A percentile compares a stretch with the other conserved stretches of the same genome.
Evolutionary conservation across 2,329 filamentous ascomycete species (phyloP).

Genomic region (Cryphonectria japonica): DNA sequence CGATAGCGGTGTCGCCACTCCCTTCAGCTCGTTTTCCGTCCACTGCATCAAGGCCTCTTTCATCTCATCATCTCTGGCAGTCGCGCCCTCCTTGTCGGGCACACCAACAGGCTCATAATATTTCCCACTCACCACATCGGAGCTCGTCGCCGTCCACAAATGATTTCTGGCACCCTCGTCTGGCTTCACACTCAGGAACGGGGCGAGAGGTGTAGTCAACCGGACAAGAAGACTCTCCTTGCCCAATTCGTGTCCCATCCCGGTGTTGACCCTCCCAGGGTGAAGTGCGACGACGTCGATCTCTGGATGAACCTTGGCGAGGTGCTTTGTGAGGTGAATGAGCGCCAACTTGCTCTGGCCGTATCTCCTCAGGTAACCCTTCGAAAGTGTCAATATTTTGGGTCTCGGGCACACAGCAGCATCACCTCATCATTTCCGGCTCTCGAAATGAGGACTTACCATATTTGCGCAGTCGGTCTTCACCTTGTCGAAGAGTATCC

Average conservation of each 20-base stretch:
- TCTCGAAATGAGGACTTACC: not conserved
- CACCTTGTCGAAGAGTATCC: conserved; percentile 39
- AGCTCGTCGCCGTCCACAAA: conserved; percentile 43
- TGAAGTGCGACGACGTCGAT: conserved; percentile 44
- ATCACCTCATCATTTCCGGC: too few relatives aligned
- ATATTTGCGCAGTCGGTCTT: conserved; percentile 33
- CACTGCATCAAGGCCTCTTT: conserved; percentile 28
- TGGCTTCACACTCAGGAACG: conserved; percentile 30
- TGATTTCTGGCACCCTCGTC: conserved; percentile 43
- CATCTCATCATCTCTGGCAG: conserved; percentile 33
- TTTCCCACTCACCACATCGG: conserved; percentile 36
- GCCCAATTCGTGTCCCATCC: conserved; percentile 32
- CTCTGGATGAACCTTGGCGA: conserved; percentile 43
- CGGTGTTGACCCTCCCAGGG: conserved; percentile 46
- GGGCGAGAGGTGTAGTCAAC: conserved; percentile 18
- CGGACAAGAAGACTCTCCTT: conserved; percentile 21
- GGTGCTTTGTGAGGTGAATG: conserved; percentile 45
- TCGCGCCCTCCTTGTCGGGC: conserved; percentile 29
- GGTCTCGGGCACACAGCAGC: not conserved
- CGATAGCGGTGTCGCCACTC: not conserved
- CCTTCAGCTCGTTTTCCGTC: conserved; percentile 37
- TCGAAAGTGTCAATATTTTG: not conserved
- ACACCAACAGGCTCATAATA: conserved; percentile 43
- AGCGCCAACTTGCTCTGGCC: conserved; percentile 54
- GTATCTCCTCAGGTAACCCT: conserved; percentile 45